Evolutionary conservation across 208 protist species (phyloP), one percentile per base, ranked within the genome.

Genomic region (Trypanosomatidae sp.): DNA sequence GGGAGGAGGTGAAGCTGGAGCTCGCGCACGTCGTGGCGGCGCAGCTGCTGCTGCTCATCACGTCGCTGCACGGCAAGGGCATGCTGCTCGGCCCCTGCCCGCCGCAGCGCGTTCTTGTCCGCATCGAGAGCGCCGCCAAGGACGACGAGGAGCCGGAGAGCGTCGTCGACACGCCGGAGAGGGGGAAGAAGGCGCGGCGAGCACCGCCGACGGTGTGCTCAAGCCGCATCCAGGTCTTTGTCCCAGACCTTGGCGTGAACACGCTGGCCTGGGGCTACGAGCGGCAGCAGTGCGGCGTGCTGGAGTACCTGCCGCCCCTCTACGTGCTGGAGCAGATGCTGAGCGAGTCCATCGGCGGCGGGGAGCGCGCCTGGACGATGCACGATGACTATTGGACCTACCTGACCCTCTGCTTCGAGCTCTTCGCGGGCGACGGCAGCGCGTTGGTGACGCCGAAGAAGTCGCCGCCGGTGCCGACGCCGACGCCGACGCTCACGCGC

Each of bases 321-420:
- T 93, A 93, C 81, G 68, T 94, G n/a, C 79, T 94, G n/a, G 79
- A 82, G 62, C 74, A 83, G 59, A 91, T 93, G 84, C 74, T 87
- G 17, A 47, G 60, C 44, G 71, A 87, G 50, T 82, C 81, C 36
- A 50, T 80, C n/a, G 78, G 75, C 28, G 66, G 65, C 46, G 82
- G 81, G 67, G 69, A 68, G 41, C 75, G 80, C 2, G 56, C 86
- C 56, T 96, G 91, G 90, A 94, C 91, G 41, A 77, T 84, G 72
- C 80, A 74, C 56, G 91, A 96, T 69, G 91, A 96, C 77, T 96
- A 85, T 79, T 96, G 91, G 91, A 83, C 81, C 5, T 89, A 83
- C 77, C 81, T 96, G 59, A 91, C 84, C 53, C 67, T 96, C 69
- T 71, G 72, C 62, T 96, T 96, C 66, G 91, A 96, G 71, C 73